Evolutionary conservation across 192 early-diverging fungal genomes (phyloP).

Genomic region (Chytriomyces confervae): DNA sequence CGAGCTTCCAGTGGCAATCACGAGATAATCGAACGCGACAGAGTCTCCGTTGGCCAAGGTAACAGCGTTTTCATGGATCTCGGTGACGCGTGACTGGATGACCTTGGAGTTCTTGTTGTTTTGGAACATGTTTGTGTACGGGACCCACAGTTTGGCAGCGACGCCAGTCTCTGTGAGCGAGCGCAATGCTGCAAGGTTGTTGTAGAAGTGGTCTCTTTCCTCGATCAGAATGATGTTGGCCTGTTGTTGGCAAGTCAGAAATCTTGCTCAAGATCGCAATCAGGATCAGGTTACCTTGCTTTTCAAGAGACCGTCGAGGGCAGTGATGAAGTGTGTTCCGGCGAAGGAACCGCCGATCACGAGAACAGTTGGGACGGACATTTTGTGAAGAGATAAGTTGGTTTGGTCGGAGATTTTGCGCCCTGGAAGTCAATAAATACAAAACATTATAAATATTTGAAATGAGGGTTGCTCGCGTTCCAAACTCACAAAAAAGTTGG

Average conservation of each 20-base stretch:
- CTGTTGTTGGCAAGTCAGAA: background rate
- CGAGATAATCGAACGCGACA: conserved; percentile 69
- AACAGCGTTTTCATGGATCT: conserved; percentile 49
- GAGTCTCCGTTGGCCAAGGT: conserved; percentile 54
- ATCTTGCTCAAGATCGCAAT: background rate
- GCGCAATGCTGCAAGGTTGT: conserved; percentile 32
- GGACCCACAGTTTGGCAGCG: conserved; percentile 43
- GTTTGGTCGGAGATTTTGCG: too few species aligned
- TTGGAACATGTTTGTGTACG: conserved; percentile 47
- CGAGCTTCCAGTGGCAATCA: conserved; percentile 66
- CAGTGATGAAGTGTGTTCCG: conserved; percentile 1
- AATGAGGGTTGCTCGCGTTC: too few species aligned
- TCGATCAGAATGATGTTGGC: conserved; percentile 34
- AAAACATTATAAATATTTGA: too few species aligned
- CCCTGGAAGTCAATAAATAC: too few species aligned
- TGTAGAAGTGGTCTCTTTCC: conserved; percentile 4
- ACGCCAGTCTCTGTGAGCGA: conserved; percentile 37
- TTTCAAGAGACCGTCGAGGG: conserved; percentile 17
- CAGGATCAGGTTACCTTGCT: conserved; percentile 7
- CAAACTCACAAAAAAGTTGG: too few species aligned
- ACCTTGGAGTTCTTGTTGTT: conserved; percentile 38
- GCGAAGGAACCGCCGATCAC: conserved; percentile 36
- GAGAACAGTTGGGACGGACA: conserved; percentile 18
- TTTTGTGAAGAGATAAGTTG: background rate
- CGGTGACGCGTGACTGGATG: conserved; percentile 54